Evolutionary conservation across 2,329 filamentous ascomycete genomes (phyloP), one percentile per base, ranked within the genome.

Genomic region (Lanzia echinophila): DNA sequence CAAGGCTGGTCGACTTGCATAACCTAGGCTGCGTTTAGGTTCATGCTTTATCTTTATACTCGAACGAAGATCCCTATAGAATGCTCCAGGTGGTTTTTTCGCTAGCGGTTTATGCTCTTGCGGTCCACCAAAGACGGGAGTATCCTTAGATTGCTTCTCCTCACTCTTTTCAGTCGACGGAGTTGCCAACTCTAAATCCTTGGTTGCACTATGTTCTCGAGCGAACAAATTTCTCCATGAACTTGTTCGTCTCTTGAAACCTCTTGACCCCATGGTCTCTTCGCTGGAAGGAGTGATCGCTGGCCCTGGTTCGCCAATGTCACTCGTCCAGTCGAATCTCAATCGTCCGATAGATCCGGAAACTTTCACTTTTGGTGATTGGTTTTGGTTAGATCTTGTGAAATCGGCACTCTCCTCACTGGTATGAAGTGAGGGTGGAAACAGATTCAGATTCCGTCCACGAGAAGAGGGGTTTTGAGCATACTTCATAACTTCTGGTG

Each of bases 21-120:
- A 47, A n/a, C 47, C 31, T 19, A 42, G 47, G 32, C 44, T 50
- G 19, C 46, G 41, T 34, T n/a, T 51, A 22, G 48, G 53, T n/a
- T 56, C 48, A 42, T 58, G 47, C 28, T 50, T 56, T 33, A 57
- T 56, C 28, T 50, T 56, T 31, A 57, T 55, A 33, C 42, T 52
- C 42, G 56, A 44, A 13, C 58, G 56, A 8, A 66, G 41, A 39
- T 57, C 62, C 50, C 55, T 56, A 36, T 66, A 65, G 28, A 66
- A 63, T 10, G 58, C 62, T 36, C 63, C 64, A 15, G 63, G 63
- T 22, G 56, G 53, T 17, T 58, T 55, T 45, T 58, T 60, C 12
- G 59, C 50, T 24, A 62, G 46, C 32, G 57, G 56, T 32, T 52
- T 58, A 13, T 50, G 57, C 13, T 45, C 48, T 47, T 38, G 53